Evolutionary conservation across 352 stramenopile genomes (phyloP), one percentile per base, ranked within the genome.

Genomic region (Pythium utonaiense): DNA sequence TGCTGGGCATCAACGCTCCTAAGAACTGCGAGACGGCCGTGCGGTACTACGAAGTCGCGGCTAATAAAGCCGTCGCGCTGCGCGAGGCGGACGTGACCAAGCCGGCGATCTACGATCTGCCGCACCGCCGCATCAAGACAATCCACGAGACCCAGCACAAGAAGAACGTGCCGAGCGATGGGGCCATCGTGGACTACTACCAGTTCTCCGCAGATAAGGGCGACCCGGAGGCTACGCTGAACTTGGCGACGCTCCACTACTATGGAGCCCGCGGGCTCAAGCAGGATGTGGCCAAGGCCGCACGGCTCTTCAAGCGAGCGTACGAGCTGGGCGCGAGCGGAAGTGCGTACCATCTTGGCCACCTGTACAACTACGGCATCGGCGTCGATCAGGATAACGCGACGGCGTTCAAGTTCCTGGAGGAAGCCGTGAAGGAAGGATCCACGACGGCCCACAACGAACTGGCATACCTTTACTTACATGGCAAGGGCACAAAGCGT

Each of bases 111-210:
- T 79, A 89, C 67, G 85, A 92, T 49, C 63, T 89, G 47, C 77
- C 79, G 13, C 76, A 89, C 30, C 80, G 82, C 12, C 80, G 85
- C 1, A 73, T 94, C 49, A 92, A 92, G 68, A 88, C 69, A 1
- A 60, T 89, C 36, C 70, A 75, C 17, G 85, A 92, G 61, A 72
- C 75, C 38, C 80, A 92, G 57, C 80, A 91, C 62, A 92, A 92
- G 67, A 91, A 89, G 57, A 92, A 89, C 50, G 54, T 82, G 3
- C 85, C 85, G 17, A 84, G 72, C 13, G 82, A 92, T 63, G 78
- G 71, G 1, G 86, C 80, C 0, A 89, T 93, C 47, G 81, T 95
- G n/a, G 84, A 96, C 50, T 97, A 96, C 60, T 96, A 96, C 59
- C 74, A 91, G 60, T 93, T 94, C 64, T 90, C 89, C 45, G 83